phyloP scores from a whole-genome alignment of 2,329 filamentous ascomycete species.

The Clonostachys sp. region DNA sequence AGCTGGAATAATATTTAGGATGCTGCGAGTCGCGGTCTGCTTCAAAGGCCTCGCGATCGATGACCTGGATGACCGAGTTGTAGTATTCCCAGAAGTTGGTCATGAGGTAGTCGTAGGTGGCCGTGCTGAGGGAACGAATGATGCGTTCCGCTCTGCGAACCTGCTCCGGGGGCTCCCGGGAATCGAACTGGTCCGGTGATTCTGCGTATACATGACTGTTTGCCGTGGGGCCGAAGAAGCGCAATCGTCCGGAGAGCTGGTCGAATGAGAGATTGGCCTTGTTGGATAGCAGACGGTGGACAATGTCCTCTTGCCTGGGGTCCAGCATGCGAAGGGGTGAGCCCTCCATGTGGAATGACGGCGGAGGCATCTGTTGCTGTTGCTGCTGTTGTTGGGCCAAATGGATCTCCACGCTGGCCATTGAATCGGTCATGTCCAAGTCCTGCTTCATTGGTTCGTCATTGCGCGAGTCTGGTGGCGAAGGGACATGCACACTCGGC shows the following conservation, averaged over 20 bases:
- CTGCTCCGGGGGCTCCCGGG: conserved; percentile 36
- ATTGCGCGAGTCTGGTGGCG: conserved; percentile 22
- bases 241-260: conserved; percentile 40
- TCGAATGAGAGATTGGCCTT: conserved; percentile 46
- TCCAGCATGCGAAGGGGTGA: conserved; percentile 27
- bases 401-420: neutral
- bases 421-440: conserved; percentile 11
- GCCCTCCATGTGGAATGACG: conserved; percentile 13
- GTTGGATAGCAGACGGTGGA: conserved; percentile 42
- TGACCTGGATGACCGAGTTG: conserved; percentile 41
- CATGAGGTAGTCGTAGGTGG: conserved; percentile 48
- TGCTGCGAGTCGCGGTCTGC: conserved; percentile 37
- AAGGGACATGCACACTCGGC: conserved; percentile 14
- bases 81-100: conserved; percentile 46
- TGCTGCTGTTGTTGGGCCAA: no score
- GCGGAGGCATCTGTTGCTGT: neutral
- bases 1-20: conserved; percentile 44
- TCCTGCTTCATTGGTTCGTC: conserved; percentile 14
- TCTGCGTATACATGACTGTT: conserved; percentile 47
- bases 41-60: conserved; percentile 44
- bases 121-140: conserved; percentile 35
- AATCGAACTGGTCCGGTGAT: conserved; percentile 22
- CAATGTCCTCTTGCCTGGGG: conserved; percentile 38
- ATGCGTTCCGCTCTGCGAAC: conserved; percentile 39
- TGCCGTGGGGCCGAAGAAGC: conserved; percentile 49